Conservation (phyloP, 306 rosid genomes). For the apple (Malus domestica) region DNA sequence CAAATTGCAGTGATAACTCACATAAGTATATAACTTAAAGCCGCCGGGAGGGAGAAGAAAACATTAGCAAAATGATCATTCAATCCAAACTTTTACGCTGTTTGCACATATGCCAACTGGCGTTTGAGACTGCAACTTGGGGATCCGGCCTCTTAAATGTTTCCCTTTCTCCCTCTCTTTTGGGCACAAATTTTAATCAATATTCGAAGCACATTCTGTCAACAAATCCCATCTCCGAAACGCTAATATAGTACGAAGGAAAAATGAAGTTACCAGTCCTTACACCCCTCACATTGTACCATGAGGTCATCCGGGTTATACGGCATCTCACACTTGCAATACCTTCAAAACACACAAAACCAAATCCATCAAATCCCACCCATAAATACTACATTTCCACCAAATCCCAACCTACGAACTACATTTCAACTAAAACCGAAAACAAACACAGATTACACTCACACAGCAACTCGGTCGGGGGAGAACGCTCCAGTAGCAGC, state of each 20-base stretch:
- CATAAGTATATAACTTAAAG: not conserved
- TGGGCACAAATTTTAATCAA: not conserved
- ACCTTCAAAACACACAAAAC: conserved; percentile 42
- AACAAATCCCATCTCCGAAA: not conserved
- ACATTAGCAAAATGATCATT: not conserved
- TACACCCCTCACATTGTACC: conserved; percentile 97
- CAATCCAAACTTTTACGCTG: not conserved
- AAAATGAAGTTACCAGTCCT: conserved; percentile 63
- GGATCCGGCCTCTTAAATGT: not conserved
- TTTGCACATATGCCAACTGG: not conserved
- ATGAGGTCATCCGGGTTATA: conserved; percentile 91
- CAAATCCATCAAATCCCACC: not conserved
- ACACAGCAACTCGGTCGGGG: conserved; percentile 93
- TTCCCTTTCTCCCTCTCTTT: not conserved
- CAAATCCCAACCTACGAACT: not conserved
- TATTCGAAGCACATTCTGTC: not conserved
- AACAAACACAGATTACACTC: conserved; percentile 24
- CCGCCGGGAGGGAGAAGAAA: not conserved
- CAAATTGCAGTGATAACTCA: not conserved
- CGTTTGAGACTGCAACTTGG: not conserved
- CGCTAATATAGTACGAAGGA: conserved; percentile 6
- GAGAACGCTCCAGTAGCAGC: conserved; percentile 83
- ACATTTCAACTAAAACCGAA: not conserved
- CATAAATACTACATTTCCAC: not conserved
- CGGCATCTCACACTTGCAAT: conserved; percentile 96